phyloP scores from a whole-genome alignment of 805 yeast genomes.

The Metschnikowia similis region DNA sequence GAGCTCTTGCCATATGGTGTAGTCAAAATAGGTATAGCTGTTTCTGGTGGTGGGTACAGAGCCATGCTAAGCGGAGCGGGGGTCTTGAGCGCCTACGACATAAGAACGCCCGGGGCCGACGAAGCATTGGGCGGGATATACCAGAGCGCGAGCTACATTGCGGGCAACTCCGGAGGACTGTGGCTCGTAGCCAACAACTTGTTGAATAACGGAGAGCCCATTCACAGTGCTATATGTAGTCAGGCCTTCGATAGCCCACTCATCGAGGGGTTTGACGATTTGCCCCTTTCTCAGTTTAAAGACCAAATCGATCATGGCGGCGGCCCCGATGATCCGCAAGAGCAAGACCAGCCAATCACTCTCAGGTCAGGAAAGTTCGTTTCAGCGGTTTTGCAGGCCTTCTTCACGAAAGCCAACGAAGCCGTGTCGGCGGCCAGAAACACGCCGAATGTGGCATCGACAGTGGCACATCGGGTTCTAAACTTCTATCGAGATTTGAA shows the following conservation, averaged over 20 bases:
- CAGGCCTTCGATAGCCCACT: conserved; percentile 41
- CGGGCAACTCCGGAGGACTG: conserved; percentile 70
- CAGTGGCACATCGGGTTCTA: conserved; percentile 15
- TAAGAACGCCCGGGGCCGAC: conserved; percentile 34
- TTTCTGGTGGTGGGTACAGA: conserved; percentile 54
- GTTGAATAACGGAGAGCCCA: conserved; percentile 28
- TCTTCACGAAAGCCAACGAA: conserved; percentile 3
- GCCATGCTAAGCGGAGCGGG: conserved; percentile 62
- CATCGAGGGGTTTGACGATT: conserved; percentile 54
- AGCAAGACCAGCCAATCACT: neutral
- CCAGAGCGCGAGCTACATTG: conserved; percentile 52
- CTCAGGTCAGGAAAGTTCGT: conserved; percentile 4
- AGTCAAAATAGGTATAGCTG: conserved; percentile 34
- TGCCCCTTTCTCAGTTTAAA: conserved; percentile 28
- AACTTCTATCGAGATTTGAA: conserved; percentile 51
- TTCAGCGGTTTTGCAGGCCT: conserved; percentile 5
- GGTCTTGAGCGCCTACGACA: conserved; percentile 47
- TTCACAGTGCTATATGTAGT: conserved; percentile 14
- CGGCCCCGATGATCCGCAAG: neutral
- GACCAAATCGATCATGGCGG: neutral
- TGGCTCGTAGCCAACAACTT: conserved; percentile 56
- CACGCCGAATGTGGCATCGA: conserved; percentile 15
- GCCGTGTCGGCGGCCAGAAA: neutral
- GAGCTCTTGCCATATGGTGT: conserved; percentile 5
- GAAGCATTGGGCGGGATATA: conserved; percentile 46